Evolutionary conservation across 2,329 filamentous ascomycete genomes (phyloP).

Genomic region (Nothopassalora personata): DNA sequence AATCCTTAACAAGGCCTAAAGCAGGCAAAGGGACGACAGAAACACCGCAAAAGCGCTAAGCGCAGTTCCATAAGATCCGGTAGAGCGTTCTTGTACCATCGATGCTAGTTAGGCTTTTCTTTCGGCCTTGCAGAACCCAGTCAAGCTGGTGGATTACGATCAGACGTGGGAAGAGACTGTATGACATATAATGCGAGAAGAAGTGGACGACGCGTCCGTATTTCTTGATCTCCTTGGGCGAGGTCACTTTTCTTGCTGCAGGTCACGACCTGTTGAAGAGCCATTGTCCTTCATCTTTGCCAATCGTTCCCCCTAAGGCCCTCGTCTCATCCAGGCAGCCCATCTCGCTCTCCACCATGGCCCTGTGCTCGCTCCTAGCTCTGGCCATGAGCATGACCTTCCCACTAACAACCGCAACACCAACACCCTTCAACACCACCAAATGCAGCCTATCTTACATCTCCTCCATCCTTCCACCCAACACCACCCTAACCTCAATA

Average conservation of each 20-base stretch:
- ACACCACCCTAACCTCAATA: slow-evolving; percentile 36
- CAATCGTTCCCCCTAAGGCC: not conserved
- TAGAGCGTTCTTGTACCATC: too few relatives aligned
- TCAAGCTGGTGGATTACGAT: too few relatives aligned
- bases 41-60: too few relatives aligned
- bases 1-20: too few relatives aligned
- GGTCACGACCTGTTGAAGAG: too few relatives aligned
- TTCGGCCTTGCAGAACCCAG: too few relatives aligned
- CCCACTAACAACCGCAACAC: not conserved
- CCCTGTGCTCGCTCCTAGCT: not conserved
- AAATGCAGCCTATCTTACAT: slow-evolving; percentile 22
- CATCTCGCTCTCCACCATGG: not conserved
- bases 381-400: not conserved
- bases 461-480: slow-evolving; percentile 30
- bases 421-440: not conserved
- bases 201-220: not conserved
- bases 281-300: too few relatives aligned
- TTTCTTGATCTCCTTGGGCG: not conserved
- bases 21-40: too few relatives aligned
- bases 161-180: not conserved
- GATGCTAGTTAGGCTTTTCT: too few relatives aligned
- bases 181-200: not conserved
- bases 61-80: too few relatives aligned
- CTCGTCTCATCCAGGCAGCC: too few relatives aligned
- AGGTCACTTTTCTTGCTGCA: too few relatives aligned